phyloP scores from a whole-genome alignment of 2,329 filamentous ascomycete genomes.

The Botrytis paeoniae region DNA sequence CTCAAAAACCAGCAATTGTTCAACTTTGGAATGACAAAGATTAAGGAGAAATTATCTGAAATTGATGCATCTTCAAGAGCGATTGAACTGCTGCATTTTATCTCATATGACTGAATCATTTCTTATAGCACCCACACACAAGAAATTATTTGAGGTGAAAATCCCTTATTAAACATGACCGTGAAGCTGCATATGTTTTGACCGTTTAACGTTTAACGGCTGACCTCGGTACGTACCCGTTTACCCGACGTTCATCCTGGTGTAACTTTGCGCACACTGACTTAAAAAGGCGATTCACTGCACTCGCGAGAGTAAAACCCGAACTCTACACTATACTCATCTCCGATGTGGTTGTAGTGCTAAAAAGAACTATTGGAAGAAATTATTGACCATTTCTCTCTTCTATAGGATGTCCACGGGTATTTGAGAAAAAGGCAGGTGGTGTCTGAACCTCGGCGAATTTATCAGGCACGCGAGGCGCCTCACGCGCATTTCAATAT shows the following conservation, averaged over 20 bases:
- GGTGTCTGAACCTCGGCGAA: background rate
- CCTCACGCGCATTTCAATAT: background rate
- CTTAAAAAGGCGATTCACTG: background rate
- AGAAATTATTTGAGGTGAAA: background rate
- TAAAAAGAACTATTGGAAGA: background rate
- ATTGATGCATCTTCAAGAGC: background rate
- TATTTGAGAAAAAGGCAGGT: background rate
- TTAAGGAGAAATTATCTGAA: background rate
- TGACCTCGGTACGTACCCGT: conserved; percentile 1
- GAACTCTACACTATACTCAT: background rate
- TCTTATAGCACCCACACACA: background rate
- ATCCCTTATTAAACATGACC: background rate
- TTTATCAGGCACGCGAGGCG: background rate
- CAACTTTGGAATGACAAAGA: background rate
- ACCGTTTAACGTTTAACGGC: too few relatives aligned
- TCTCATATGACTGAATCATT: conserved; percentile 13
- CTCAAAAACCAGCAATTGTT: background rate
- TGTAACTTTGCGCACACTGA: background rate
- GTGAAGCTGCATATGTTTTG: background rate
- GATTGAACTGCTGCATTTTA: background rate
- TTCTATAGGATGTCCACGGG: background rate
- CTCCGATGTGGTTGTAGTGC: background rate
- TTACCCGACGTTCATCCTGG: background rate
- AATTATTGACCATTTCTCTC: background rate
- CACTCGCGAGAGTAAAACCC: background rate